Conservation (phyloP, 306 rosid species). For the Cyclanthera cordifolia region DNA sequence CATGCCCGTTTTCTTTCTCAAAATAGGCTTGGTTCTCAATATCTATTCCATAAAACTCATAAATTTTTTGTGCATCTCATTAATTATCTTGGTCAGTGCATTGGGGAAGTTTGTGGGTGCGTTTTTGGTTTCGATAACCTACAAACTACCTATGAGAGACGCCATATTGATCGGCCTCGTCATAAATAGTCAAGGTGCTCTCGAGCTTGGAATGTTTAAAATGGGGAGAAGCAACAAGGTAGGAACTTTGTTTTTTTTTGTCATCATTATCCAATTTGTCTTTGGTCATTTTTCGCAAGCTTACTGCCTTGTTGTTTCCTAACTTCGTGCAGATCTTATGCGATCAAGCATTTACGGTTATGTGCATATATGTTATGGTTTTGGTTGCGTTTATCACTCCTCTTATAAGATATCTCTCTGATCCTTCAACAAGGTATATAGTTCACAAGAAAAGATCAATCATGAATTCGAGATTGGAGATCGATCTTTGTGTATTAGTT, state of each 20-base stretch:
- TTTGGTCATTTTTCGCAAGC: background rate
- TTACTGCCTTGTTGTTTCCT: background rate
- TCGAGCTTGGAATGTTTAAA: conserved; percentile 22
- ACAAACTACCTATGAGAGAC: conserved; percentile 17
- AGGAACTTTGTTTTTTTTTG: background rate
- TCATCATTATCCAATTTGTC: background rate
- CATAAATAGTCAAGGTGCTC: conserved; percentile 27
- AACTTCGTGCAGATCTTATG: conserved; percentile 13
- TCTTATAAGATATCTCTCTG: conserved; percentile 12
- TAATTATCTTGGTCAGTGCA: conserved; percentile 13
- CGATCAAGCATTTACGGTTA: conserved; percentile 14
- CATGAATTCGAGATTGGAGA: conserved; percentile 6
- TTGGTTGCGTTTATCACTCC: conserved; percentile 18
- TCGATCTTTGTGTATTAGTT: conserved; percentile 18
- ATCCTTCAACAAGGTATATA: conserved; percentile 25
- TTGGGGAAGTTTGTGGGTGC: conserved; percentile 25
- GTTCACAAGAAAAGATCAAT: conserved; percentile 20
- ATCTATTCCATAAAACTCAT: background rate
- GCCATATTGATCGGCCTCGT: conserved; percentile 26
- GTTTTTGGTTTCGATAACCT: background rate
- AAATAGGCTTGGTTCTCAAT: conserved; percentile 16
- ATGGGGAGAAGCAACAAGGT: conserved; percentile 10
- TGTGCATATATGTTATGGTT: conserved; percentile 16
- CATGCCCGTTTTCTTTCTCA: conserved; percentile 25
- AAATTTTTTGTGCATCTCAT: conserved; percentile 7